Evolutionary conservation across 495 filamentous ascomycete genomes (phyloP).

Genomic region (Podospora comata): DNA sequence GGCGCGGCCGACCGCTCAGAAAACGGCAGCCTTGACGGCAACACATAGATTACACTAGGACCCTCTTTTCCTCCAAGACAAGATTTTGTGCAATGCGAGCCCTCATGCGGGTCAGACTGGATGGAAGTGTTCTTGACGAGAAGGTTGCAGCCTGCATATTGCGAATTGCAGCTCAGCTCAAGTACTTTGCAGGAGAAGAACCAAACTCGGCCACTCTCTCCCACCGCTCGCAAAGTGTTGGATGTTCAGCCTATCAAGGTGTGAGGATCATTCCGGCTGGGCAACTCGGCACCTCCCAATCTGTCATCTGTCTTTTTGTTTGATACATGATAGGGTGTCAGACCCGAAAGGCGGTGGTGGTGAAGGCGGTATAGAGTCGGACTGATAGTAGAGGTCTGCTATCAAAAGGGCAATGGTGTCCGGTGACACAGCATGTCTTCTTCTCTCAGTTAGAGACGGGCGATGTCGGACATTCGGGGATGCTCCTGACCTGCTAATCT

Average conservation of each 20-base stretch:
- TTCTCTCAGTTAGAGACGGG: background rate
- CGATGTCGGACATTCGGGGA: slow-evolving; percentile 5
- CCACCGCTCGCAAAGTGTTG: background rate
- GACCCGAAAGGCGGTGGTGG: background rate
- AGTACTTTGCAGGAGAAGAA: slow-evolving; percentile 5
- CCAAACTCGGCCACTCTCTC: background rate
- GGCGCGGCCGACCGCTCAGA: too few species aligned
- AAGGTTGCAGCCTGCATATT: slow-evolving; percentile 1
- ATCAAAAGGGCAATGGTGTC: background rate
- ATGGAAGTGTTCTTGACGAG: background rate
- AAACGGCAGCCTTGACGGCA: too few species aligned
- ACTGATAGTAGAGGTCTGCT: background rate
- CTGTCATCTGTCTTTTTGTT: background rate
- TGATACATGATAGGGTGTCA: background rate
- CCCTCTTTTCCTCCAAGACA: background rate
- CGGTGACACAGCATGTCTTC: background rate
- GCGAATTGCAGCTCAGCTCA: slow-evolving; percentile 1
- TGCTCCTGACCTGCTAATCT: background rate
- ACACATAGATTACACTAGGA: background rate
- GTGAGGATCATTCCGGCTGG: slow-evolving; percentile 4
- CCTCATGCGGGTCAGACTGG: slow-evolving; percentile 10
- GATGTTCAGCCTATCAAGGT: slow-evolving; percentile 8
- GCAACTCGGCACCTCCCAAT: background rate
- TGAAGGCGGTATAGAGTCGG: background rate
- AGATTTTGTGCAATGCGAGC: background rate